A percentile compares a stretch with the other conserved stretches of the same genome.
Evolutionary conservation across 2,329 filamentous ascomycete species (phyloP).

Genomic region (Fusarium pseudonygamai): DNA sequence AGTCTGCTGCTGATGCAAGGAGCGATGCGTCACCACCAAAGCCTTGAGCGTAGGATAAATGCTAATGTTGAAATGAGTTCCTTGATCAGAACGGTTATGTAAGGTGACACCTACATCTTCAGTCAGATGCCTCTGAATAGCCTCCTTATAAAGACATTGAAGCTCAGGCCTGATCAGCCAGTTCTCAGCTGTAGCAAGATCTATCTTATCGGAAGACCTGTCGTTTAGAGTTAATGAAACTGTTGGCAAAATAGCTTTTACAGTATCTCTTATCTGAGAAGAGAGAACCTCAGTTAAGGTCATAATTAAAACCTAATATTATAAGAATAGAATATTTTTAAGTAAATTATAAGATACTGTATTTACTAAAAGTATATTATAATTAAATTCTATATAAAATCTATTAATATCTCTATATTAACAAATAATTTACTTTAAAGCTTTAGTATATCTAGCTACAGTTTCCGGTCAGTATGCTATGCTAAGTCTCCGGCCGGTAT

Average conservation of each 20-base stretch:
- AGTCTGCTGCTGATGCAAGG: background rate
- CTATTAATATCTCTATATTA: too few species aligned
- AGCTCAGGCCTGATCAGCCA: background rate
- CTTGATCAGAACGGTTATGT: background rate
- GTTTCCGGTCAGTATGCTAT: too few species aligned
- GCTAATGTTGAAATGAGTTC: background rate
- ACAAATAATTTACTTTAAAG: background rate
- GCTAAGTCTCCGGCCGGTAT: background rate
- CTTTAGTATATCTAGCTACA: background rate
- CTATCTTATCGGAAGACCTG: background rate
- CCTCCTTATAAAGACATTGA: background rate
- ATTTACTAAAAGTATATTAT: too few species aligned
- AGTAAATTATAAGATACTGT: too few species aligned
- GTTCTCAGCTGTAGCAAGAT: background rate
- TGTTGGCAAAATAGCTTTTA: background rate
- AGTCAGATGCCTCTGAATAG: background rate
- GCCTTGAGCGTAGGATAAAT: background rate
- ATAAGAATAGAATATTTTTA: too few species aligned
- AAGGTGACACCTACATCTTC: background rate
- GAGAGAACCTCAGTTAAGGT: background rate
- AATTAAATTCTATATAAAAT: too few species aligned
- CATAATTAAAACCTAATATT: background rate
- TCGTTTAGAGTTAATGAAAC: background rate
- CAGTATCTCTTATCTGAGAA: background rate
- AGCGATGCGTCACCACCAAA: background rate